phyloP scores from a whole-genome alignment of 768 basidiomycete genomes.

The Dacryopinax spathularia region DNA sequence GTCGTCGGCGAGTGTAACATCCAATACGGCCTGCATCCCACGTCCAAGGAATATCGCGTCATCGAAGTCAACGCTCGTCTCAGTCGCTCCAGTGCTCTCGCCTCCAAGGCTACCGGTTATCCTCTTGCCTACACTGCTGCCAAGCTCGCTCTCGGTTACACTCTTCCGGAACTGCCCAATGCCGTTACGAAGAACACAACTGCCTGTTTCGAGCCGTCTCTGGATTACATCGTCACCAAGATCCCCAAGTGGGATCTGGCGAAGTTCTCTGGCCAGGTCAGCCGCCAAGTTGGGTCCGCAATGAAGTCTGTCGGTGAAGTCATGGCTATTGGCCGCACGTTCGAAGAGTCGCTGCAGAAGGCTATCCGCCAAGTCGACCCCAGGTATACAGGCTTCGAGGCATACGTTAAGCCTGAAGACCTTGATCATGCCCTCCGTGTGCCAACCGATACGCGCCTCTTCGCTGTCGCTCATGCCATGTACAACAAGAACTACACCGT shows the following conservation, averaged over 20 bases:
- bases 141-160: constrained; percentile 94
- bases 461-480: constrained; percentile 97
- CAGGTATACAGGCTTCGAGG: constrained; percentile 91
- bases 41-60: constrained; percentile 85
- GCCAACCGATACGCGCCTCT: constrained; percentile 91
- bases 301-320: constrained; percentile 99
- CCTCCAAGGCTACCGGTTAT: constrained; percentile 98
- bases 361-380: constrained; percentile 97
- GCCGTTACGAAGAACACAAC: constrained; percentile 99
- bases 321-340: constrained; percentile 98
- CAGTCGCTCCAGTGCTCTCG: constrained; percentile 52
- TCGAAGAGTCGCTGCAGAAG: constrained; percentile 96
- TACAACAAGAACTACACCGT: constrained; percentile 83
- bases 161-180: constrained; percentile 93
- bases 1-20: constrained; percentile 95
- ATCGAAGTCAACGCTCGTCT: constrained; percentile 90
- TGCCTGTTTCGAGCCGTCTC: constrained; percentile 95
- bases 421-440: constrained; percentile 61
- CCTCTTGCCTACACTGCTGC: constrained; percentile 98
- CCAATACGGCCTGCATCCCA: constrained; percentile 93
- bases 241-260: constrained; percentile 99
- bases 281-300: constrained; percentile 86
- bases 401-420: constrained; percentile 77
- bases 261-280: constrained; percentile 85
- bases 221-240: constrained; percentile 99